These are phyloP conservation scores for Plasmopara halstedii DNA, from an alignment of 352 stramenopile genomes.

Conservation along the genomic window DNA sequence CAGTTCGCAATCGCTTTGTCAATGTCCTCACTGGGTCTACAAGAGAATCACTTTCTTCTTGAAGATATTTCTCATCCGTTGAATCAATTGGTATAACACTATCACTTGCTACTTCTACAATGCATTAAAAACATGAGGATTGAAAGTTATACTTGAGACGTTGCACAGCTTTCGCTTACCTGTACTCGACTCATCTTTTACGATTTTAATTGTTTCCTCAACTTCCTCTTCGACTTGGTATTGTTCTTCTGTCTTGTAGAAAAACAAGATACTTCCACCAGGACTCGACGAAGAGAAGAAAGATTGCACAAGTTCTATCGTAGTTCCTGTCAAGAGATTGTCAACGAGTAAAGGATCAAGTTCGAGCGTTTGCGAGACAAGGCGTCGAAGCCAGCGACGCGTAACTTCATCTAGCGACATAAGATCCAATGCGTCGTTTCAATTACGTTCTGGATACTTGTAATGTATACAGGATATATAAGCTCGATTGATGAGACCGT, in stretches of 20 bases:
- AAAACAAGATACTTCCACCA: conserved; percentile 70
- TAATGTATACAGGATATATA: no score
- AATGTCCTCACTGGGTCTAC: conserved; percentile 37
- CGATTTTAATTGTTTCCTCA: conserved; percentile 71
- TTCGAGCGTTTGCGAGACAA: conserved; percentile 56
- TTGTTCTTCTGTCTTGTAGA: conserved; percentile 57
- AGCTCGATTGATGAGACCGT: conserved; percentile 6
- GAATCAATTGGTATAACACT: conserved; percentile 20
- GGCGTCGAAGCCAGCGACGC: conserved; percentile 48
- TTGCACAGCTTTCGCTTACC: no score
- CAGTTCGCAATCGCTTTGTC: conserved; percentile 39
- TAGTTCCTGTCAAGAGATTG: conserved; percentile 32
- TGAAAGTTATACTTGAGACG: no score
- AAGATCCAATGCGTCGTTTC: conserved; percentile 11
- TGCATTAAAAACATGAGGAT: no score
- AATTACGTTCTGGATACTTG: no score
- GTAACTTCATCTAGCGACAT: conserved; percentile 46
- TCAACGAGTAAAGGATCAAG: conserved; percentile 50
- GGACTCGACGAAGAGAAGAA: conserved; percentile 57
- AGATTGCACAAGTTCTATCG: conserved; percentile 29
- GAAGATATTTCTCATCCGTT: conserved; percentile 69
- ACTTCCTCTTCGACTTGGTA: conserved; percentile 73
- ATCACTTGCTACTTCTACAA: no score
- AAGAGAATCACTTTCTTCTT: conserved; percentile 28
- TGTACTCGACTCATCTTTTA: conserved; percentile 21